phyloP scores from a whole-genome alignment of 106 monocot genomes.

The Iris macrosiphon region DNA sequence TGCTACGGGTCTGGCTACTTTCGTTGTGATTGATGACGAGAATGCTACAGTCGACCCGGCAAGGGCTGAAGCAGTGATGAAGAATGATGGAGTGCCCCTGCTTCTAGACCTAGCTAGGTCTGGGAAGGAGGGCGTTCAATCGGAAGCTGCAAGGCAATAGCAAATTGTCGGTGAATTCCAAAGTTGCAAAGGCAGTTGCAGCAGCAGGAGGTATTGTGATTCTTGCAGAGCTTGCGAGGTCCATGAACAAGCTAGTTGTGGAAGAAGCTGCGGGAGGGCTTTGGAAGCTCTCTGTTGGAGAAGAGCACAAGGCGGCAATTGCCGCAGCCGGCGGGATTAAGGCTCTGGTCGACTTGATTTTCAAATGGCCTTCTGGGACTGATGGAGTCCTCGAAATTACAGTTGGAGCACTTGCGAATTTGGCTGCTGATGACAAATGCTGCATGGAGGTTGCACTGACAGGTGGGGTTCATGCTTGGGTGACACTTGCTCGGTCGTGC shows the following conservation, averaged over 20 bases:
- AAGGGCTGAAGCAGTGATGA: conserved; percentile 89
- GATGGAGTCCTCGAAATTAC: conserved; percentile 98
- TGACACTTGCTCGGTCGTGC: conserved; percentile 86
- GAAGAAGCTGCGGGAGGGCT: conserved; percentile 99
- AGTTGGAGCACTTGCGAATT: conserved; percentile 96
- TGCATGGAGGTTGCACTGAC: conserved; percentile 85
- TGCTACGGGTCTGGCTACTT: conserved; percentile 81
- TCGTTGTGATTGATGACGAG: conserved; percentile 94
- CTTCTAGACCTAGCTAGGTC: conserved; percentile 82
- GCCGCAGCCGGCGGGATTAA: conserved; percentile 89
- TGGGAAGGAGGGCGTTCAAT: conserved; percentile 69
- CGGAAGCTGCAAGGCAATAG: conserved; percentile 98
- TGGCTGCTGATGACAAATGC: conserved; percentile 98
- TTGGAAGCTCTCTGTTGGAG: conserved; percentile 99
- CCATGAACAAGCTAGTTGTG: conserved; percentile 88
- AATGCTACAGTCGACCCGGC: conserved; percentile 68
- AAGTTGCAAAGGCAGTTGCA: conserved; percentile 95
- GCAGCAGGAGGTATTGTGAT: conserved; percentile 83
- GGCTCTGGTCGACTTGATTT: conserved; percentile 94
- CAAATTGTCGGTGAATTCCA: conserved; percentile 95
- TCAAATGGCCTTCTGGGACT: conserved; percentile 74
- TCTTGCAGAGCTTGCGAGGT: conserved; percentile 72
- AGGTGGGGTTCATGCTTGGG: conserved; percentile 91
- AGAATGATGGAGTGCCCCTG: conserved; percentile 69
- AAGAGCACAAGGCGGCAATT: conserved; percentile 96